Conservation (phyloP, 1,284 basidiomycete species). For the Trichosporon sp. region DNA sequence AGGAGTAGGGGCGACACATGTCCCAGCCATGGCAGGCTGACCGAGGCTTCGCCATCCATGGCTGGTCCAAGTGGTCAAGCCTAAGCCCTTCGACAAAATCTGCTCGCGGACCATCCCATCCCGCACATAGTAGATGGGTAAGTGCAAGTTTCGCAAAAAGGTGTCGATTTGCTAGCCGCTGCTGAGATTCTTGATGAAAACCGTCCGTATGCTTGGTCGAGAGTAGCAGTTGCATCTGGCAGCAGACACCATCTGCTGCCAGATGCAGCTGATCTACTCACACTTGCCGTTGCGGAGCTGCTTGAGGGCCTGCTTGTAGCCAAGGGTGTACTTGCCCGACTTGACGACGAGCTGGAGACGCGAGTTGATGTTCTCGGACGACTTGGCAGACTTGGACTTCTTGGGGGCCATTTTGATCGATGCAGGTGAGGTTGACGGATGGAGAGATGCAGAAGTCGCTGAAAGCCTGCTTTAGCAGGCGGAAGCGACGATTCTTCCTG, state of each 20-base stretch:
- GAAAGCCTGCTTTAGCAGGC: background rate
- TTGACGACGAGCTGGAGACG: constrained; percentile 97
- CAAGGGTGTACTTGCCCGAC: constrained; percentile 75
- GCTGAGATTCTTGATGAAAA: background rate
- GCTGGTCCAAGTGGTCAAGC: too few relatives aligned
- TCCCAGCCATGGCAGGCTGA: too few relatives aligned
- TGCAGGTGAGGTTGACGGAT: constrained; percentile 4
- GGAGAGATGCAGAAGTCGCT: background rate
- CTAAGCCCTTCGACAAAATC: too few relatives aligned
- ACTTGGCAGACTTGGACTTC: constrained; percentile 86
- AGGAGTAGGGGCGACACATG: background rate
- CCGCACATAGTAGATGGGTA: background rate
- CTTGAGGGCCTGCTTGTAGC: constrained; percentile 97
- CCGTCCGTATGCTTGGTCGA: background rate
- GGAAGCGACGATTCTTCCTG: background rate
- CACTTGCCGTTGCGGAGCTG: constrained; percentile 97
- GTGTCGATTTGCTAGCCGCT: background rate
- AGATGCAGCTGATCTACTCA: constrained; percentile 58
- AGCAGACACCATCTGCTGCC: too few relatives aligned
- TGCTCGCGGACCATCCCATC: background rate
- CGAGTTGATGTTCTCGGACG: constrained; percentile 89
- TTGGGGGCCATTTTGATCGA: constrained; percentile 5
- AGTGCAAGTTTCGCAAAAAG: too few relatives aligned
- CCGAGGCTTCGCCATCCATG: too few relatives aligned
- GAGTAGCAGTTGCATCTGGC: constrained; percentile 11